phyloP scores from a whole-genome alignment of 139 green algal genomes.

The Picochlorum sp. region DNA sequence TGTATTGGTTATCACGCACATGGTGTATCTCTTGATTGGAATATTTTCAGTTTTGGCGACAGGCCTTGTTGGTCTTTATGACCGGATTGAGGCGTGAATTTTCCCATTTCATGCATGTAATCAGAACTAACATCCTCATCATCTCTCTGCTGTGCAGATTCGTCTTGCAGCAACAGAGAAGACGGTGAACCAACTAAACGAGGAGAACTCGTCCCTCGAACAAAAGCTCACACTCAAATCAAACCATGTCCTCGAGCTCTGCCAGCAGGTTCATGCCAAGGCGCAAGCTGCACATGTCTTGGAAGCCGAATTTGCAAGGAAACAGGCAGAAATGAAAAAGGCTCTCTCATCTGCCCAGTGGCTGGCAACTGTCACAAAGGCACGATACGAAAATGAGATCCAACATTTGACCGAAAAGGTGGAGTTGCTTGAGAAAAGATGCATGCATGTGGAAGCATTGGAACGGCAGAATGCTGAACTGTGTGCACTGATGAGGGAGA shows the following conservation, averaged over 20 bases:
- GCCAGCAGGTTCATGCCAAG: background rate
- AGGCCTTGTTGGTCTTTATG: background rate
- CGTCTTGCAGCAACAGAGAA: too few relatives aligned
- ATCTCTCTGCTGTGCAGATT: too few relatives aligned
- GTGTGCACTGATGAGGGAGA: background rate
- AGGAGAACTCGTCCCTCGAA: background rate
- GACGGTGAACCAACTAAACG: too few relatives aligned
- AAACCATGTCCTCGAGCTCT: background rate
- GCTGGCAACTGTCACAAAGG: background rate
- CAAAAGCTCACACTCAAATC: background rate
- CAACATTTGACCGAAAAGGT: background rate
- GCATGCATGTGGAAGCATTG: background rate
- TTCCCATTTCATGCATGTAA: background rate
- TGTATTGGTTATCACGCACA: background rate
- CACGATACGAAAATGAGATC: background rate
- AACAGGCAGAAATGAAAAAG: background rate
- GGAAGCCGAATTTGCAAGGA: background rate
- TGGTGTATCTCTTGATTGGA: slow-evolving; percentile 1
- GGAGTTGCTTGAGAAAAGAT: background rate
- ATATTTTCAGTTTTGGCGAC: background rate
- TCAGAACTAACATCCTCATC: too few relatives aligned
- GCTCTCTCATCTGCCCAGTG: background rate
- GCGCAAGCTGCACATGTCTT: background rate
- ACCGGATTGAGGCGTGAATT: background rate
- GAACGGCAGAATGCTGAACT: slow-evolving; percentile 8